phyloP scores from a whole-genome alignment of 345 rosid species.

The Euclidium syriacum region DNA sequence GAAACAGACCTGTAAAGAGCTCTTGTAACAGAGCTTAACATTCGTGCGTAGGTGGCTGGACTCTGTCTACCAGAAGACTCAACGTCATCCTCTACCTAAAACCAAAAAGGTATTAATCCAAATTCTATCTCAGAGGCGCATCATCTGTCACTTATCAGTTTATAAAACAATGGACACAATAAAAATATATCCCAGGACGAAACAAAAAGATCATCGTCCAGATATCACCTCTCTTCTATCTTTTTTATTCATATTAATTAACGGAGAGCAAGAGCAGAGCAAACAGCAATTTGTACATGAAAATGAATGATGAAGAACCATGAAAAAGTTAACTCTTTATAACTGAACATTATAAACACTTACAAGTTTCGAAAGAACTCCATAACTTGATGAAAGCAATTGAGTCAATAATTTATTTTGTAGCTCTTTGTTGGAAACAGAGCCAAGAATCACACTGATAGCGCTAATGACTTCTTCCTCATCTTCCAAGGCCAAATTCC shows the following conservation, averaged over 20 bases:
- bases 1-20: slow-evolving; percentile 69
- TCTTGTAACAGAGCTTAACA: slow-evolving; percentile 66
- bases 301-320: neutral
- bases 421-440: slow-evolving; percentile 63
- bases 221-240: neutral
- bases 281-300: neutral
- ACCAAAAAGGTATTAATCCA: slow-evolving; percentile 24
- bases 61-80: slow-evolving; percentile 48
- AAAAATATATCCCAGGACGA: neutral
- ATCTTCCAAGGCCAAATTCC: slow-evolving; percentile 70
- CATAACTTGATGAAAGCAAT: slow-evolving; percentile 84
- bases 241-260: too few species aligned
- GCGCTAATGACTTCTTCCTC: slow-evolving; percentile 90
- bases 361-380: slow-evolving; percentile 77
- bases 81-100: slow-evolving; percentile 63
- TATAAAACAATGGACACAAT: neutral
- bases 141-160: neutral
- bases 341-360: slow-evolving; percentile 30
- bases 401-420: slow-evolving; percentile 69
- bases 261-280: neutral
- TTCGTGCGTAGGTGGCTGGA: slow-evolving; percentile 65
- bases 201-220: neutral
- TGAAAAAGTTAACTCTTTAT: slow-evolving; percentile 4
- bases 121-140: slow-evolving; percentile 1
- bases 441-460: slow-evolving; percentile 60